Evolutionary conservation across 75 land plant species (phyloP).

Genomic region (Azolla pinnata): DNA sequence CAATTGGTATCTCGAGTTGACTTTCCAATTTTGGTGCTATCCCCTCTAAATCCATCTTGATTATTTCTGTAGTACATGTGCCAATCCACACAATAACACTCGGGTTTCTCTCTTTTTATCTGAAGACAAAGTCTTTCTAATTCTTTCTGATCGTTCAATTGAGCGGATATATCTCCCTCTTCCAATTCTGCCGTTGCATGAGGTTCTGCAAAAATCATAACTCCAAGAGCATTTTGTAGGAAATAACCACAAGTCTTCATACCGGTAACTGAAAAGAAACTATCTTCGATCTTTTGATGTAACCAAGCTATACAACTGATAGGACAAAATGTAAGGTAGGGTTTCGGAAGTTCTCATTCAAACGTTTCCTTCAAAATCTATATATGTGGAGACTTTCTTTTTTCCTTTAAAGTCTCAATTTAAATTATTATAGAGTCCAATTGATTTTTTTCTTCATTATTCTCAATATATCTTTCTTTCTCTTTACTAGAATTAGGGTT

Average conservation of each 20-base stretch:
- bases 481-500: not conserved
- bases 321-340: slow-evolving; percentile 13
- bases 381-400: not conserved
- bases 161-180: too few relatives aligned
- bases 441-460: not conserved
- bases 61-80: too few relatives aligned
- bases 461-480: not conserved
- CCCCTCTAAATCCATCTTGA: too few relatives aligned
- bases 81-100: too few relatives aligned
- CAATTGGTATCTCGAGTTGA: too few relatives aligned
- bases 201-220: not conserved
- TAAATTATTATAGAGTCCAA: not conserved
- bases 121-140: too few relatives aligned
- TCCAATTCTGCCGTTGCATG: too few relatives aligned
- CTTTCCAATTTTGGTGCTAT: too few relatives aligned
- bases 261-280: slow-evolving; percentile 9
- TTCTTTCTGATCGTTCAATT: too few relatives aligned
- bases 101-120: too few relatives aligned
- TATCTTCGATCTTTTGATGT: slow-evolving; percentile 13
- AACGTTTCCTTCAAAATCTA: not conserved
- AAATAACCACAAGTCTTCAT: not conserved
- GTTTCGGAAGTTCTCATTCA: not conserved
- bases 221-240: not conserved
- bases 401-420: too few relatives aligned
- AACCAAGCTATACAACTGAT: slow-evolving; percentile 14